These are phyloP conservation scores for Chlamydomonas applanata DNA, from an alignment of 139 green algal species.

Conservation along the genomic window DNA sequence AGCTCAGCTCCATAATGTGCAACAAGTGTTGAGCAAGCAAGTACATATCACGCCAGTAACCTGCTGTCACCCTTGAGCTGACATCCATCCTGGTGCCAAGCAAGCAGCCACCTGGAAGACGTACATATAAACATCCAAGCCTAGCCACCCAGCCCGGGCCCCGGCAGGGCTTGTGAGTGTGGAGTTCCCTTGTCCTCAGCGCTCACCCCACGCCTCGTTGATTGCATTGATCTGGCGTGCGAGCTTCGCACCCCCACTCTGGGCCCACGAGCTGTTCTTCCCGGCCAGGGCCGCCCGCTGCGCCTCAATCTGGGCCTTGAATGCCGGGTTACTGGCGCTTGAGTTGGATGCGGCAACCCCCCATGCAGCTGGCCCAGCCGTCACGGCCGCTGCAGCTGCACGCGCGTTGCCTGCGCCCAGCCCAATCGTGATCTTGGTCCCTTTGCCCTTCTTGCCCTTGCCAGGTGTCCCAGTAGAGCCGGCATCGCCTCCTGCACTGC, in stretches of 20 bases:
- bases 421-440: slow-evolving; percentile 12
- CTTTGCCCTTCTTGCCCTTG: slow-evolving; percentile 5
- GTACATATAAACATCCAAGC: too few species aligned
- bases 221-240: slow-evolving; percentile 20
- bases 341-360: not conserved
- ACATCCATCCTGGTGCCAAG: too few species aligned
- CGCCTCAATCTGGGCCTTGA: not conserved
- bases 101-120: too few species aligned
- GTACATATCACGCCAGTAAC: too few species aligned
- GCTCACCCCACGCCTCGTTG: slow-evolving; percentile 29
- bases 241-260: slow-evolving; percentile 18
- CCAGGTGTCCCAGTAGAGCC: not conserved
- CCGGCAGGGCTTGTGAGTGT: too few species aligned
- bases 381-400: not conserved
- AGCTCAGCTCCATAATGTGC: too few species aligned
- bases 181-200: not conserved
- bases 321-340: not conserved
- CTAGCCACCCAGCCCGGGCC: too few species aligned
- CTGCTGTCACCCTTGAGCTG: too few species aligned
- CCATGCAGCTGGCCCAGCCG: not conserved
- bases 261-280: slow-evolving; percentile 11
- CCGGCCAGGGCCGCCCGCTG: not conserved
- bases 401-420: slow-evolving; percentile 2
- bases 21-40: too few species aligned
- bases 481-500: not conserved